Percentiles rank a stretch among this genome's conserved stretches.
phyloP scores from a whole-genome alignment of 148 eudicot genomes.

The Suaeda aralocaspica region DNA sequence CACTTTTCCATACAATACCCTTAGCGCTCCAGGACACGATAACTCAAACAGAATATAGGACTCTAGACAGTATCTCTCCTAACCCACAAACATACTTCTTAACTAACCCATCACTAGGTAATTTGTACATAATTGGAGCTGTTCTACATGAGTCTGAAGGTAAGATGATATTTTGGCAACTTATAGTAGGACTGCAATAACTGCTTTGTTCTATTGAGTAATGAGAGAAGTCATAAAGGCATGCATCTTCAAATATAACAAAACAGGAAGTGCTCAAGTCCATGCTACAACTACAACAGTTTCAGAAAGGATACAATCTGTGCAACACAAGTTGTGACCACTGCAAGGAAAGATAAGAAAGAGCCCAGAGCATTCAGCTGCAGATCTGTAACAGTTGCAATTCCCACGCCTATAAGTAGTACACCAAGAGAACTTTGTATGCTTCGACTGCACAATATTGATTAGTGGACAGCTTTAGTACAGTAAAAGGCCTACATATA shows the following conservation, averaged over 20 bases:
- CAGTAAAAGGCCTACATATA: neutral
- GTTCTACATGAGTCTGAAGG: neutral
- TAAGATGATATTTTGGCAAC: neutral
- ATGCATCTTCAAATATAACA: neutral
- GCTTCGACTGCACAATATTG: constrained; percentile 35
- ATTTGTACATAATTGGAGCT: neutral
- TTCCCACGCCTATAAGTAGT: constrained; percentile 42
- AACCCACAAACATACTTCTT: neutral
- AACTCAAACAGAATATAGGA: neutral
- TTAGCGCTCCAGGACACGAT: neutral
- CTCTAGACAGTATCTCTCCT: neutral
- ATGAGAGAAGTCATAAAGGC: neutral
- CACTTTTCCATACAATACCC: neutral
- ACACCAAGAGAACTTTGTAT: constrained; percentile 38
- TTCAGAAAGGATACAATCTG: constrained; percentile 44
- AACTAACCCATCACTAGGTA: neutral
- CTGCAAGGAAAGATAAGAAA: constrained; percentile 42
- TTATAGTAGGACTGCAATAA: neutral
- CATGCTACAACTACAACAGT: neutral
- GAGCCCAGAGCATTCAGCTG: constrained; percentile 44
- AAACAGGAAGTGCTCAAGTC: neutral
- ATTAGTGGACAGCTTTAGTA: constrained; percentile 9
- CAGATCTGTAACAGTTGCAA: constrained; percentile 43
- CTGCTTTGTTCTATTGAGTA: neutral
- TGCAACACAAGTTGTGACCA: constrained; percentile 41